A percentile compares a stretch with the other conserved stretches of the same genome.
Evolutionary conservation across 768 basidiomycete genomes (phyloP).

Genomic region (Tricholoma saponaceum): DNA sequence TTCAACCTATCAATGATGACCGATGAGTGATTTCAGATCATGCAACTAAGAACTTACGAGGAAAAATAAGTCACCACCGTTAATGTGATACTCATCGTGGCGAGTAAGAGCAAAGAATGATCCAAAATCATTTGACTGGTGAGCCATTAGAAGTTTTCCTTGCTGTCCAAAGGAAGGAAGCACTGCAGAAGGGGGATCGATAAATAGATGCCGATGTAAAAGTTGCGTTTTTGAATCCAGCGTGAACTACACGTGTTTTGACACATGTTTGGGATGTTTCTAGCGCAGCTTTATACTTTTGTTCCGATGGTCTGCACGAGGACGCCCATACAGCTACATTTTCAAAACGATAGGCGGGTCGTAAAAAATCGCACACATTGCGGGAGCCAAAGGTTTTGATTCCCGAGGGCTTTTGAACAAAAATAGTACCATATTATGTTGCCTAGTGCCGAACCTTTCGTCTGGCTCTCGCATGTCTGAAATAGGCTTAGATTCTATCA

Average conservation of each 20-base stretch:
- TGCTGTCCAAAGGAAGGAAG: slow-evolving; percentile 25
- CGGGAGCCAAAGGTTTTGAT: no score
- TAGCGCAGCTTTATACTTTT: slow-evolving; percentile 1
- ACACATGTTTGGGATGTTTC: neutral
- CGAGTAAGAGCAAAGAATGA: slow-evolving; percentile 21
- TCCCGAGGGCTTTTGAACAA: no score
- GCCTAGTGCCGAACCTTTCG: no score
- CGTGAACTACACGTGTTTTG: slow-evolving; percentile 27
- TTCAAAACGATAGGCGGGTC: no score
- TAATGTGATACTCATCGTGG: slow-evolving; percentile 42
- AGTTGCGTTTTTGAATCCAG: slow-evolving; percentile 26
- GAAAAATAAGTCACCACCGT: slow-evolving; percentile 48
- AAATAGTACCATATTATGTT: no score
- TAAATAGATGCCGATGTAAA: slow-evolving; percentile 32
- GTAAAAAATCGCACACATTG: no score
- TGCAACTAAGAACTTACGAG: slow-evolving; percentile 34
- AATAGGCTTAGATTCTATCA: no score
- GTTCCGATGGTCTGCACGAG: neutral
- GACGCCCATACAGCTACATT: no score
- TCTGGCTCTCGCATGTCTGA: no score
- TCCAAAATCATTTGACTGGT: slow-evolving; percentile 9
- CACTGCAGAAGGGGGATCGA: slow-evolving; percentile 21
- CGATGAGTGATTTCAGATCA: slow-evolving; percentile 27
- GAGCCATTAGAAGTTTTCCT: slow-evolving; percentile 18
- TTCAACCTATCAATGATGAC: slow-evolving; percentile 38